A percentile compares a stretch with the other conserved stretches of the same genome.
These are phyloP conservation scores for Leishmania arabica DNA, from an alignment of 208 protist species.

Conservation along the genomic window DNA sequence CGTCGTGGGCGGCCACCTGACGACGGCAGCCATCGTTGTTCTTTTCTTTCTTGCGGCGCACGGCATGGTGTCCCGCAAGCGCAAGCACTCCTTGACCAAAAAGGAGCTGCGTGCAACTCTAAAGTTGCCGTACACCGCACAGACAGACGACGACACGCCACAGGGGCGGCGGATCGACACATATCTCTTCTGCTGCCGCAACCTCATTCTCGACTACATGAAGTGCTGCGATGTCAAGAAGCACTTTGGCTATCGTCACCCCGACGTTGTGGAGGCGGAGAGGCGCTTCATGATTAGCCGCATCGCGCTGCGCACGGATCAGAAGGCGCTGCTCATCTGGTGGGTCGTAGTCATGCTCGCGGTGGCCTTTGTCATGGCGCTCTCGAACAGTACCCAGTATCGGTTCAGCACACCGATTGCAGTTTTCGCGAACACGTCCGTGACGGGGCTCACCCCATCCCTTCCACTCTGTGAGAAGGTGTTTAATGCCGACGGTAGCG, in stretches of 20 bases:
- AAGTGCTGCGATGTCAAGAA: constrained; percentile 69
- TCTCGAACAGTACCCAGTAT: constrained; percentile 68
- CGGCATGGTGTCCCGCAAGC: constrained; percentile 79
- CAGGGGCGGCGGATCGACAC: constrained; percentile 48
- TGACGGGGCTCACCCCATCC: constrained; percentile 20
- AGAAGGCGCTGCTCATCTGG: constrained; percentile 80
- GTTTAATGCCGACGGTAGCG: constrained; percentile 63
- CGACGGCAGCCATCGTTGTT: constrained; percentile 39
- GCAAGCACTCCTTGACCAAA: constrained; percentile 59
- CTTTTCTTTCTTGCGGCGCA: constrained; percentile 72
- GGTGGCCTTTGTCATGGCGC: constrained; percentile 67
- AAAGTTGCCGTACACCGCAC: constrained; percentile 27
- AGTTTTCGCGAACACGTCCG: constrained; percentile 4
- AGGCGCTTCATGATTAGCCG: constrained; percentile 47
- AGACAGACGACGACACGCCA: constrained; percentile 40
- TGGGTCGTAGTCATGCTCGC: constrained; percentile 83
- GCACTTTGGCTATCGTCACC: constrained; percentile 78
- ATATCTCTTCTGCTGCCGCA: constrained; percentile 82
- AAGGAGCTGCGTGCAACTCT: constrained; percentile 49
- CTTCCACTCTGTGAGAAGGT: constrained; percentile 43
- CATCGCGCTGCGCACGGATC: constrained; percentile 74
- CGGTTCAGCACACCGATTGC: constrained; percentile 54
- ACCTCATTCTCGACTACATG: constrained; percentile 67
- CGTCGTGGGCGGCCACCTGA: constrained; percentile 38
- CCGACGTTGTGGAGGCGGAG: constrained; percentile 69